Conservation (phyloP, 73 alveolate genomes). For the Paramecium bursaria region DNA sequence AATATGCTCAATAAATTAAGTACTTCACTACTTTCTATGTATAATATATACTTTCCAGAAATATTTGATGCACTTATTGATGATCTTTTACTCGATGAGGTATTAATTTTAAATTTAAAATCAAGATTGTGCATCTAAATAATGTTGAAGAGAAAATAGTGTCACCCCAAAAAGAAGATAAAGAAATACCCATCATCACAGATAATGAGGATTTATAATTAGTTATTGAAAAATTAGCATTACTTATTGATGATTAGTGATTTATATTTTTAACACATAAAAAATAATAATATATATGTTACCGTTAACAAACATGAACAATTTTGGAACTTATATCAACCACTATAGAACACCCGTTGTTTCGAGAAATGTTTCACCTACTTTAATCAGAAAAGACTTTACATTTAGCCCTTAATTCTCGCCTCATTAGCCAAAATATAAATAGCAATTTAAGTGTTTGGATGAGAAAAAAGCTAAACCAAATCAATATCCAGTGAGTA, state of each 20-base stretch:
- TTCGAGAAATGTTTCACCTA: too few species aligned
- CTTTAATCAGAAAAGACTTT: too few species aligned
- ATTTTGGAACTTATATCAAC: too few species aligned
- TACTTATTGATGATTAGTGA: conserved; percentile 23
- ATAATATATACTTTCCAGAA: conserved; percentile 14
- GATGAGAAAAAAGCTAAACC: too few species aligned
- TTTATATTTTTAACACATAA: too few species aligned
- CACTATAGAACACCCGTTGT: too few species aligned
- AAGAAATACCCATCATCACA: not conserved
- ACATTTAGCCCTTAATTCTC: too few species aligned
- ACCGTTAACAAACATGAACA: too few species aligned
- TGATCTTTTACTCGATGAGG: conserved; percentile 30
- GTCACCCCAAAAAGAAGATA: not conserved
- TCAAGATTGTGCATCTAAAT: not conserved
- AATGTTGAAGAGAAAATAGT: not conserved
- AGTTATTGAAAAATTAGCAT: not conserved
- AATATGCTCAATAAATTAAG: not conserved
- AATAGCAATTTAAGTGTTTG: too few species aligned
- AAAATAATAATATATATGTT: too few species aligned
- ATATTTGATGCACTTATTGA: conserved; percentile 29
- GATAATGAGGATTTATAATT: conserved; percentile 16
- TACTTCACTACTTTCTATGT: not conserved
- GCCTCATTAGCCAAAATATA: too few species aligned
- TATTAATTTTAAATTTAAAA: not conserved
- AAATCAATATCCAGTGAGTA: too few species aligned